Conservation (phyloP, 208 protist species). For the Crithidia fasciculata region DNA sequence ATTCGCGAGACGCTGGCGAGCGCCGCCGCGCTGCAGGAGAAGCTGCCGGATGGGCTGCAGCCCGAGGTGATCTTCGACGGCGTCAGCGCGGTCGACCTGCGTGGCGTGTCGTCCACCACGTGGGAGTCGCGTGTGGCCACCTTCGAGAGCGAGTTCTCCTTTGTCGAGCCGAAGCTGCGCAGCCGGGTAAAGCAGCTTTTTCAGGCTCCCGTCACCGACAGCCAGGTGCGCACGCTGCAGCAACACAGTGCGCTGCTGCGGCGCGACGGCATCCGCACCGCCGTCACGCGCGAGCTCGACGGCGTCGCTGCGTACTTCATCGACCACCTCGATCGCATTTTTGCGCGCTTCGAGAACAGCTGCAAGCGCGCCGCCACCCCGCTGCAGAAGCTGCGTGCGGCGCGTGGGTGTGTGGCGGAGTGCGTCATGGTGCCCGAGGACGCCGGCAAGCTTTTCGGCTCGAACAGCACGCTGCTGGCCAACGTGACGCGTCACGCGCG, state of each 20-base stretch:
- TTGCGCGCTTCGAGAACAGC: conserved; percentile 69
- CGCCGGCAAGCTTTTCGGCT: conserved; percentile 65
- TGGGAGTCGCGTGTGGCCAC: conserved; percentile 67
- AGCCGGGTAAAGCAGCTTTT: conserved; percentile 68
- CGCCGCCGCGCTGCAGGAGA: conserved; percentile 42
- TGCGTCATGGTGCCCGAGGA: conserved; percentile 60
- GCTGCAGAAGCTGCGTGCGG: conserved; percentile 67
- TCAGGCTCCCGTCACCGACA: conserved; percentile 35
- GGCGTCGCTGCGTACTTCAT: conserved; percentile 53
- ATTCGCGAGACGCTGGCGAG: conserved; percentile 71
- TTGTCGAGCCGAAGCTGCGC: conserved; percentile 77
- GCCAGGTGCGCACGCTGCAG: conserved; percentile 50
- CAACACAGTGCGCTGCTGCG: conserved; percentile 68
- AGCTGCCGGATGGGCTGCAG: conserved; percentile 51
- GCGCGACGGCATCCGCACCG: conserved; percentile 49
- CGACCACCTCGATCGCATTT: conserved; percentile 61
- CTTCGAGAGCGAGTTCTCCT: conserved; percentile 87
- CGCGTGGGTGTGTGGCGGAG: conserved; percentile 68
- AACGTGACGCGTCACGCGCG: conserved; percentile 44
- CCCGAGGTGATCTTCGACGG: conserved; percentile 83
- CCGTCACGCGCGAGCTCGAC: conserved; percentile 61
- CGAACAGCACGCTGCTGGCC: conserved; percentile 36
- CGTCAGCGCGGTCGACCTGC: conserved; percentile 68
- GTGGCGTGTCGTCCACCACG: conserved; percentile 32
- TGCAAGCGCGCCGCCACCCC: conserved; percentile 62